A percentile compares a stretch with the other conserved stretches of the same genome.
Conservation (phyloP, 805 yeast species). For the Saccharomycopsis javanensis region DNA sequence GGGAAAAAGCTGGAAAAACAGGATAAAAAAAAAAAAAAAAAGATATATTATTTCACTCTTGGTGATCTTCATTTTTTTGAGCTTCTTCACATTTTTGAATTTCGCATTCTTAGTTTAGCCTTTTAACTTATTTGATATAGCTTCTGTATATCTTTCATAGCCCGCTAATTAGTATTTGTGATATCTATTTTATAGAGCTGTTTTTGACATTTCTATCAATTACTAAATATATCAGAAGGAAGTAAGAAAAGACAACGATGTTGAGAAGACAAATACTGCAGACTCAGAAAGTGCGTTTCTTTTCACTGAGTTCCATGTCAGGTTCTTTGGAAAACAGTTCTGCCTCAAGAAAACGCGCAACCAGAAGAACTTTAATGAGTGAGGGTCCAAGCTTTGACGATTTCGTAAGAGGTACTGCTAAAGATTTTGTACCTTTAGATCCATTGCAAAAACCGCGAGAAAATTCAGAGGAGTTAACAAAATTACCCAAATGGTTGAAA, state of each 20-base stretch:
- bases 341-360: not conserved
- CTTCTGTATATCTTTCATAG: no score
- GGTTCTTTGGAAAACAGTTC: not conserved
- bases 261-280: not conserved
- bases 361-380: slow-evolving; percentile 7
- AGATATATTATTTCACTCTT: no score
- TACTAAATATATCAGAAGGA: no score
- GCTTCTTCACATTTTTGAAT: no score
- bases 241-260: not conserved
- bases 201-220: no score
- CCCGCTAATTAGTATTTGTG: no score
- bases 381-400: slow-evolving; percentile 90
- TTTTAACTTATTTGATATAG: no score
- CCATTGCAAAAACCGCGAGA: slow-evolving; percentile 67
- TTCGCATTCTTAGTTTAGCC: no score
- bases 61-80: no score
- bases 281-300: not conserved
- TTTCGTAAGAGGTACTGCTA: slow-evolving; percentile 74
- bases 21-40: not conserved
- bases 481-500: slow-evolving; percentile 89
- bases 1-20: not conserved
- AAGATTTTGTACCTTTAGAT: slow-evolving; percentile 45
- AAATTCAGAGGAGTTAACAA: slow-evolving; percentile 47
- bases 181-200: no score
- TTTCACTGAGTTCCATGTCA: not conserved